Percentiles rank a stretch among this genome's conserved stretches.
These are phyloP conservation scores for Trametes cubensis DNA, from an alignment of 768 basidiomycete species.

Conservation along the genomic window DNA sequence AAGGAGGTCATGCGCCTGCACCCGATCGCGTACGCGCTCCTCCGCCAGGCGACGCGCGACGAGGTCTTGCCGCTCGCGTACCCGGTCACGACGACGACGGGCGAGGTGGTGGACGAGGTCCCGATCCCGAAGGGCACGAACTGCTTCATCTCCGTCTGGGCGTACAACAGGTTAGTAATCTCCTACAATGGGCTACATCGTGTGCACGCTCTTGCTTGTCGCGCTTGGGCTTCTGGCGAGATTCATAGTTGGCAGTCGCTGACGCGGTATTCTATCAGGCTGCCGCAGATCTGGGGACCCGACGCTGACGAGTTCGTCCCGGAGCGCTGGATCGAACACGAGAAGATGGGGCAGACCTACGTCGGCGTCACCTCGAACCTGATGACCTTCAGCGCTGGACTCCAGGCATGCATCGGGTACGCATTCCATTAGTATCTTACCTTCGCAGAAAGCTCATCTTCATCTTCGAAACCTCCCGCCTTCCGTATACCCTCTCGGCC, in stretches of 20 bases:
- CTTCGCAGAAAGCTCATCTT: no score
- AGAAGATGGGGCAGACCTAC: conserved; percentile 24
- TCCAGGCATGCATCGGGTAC: conserved; percentile 29
- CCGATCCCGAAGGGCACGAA: conserved; percentile 33
- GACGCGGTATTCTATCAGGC: conserved; percentile 8
- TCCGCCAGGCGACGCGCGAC: conserved; percentile 26
- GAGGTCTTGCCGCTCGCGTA: conserved; percentile 30
- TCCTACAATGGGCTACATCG: not conserved
- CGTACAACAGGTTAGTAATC: conserved; percentile 37
- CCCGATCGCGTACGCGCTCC: conserved; percentile 22
- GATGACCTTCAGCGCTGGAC: conserved; percentile 21
- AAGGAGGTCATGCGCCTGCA: conserved; percentile 32
- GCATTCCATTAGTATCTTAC: no score
- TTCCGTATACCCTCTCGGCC: not conserved
- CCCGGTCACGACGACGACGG: conserved; percentile 10
- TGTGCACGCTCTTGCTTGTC: no score
- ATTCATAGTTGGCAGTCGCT: no score
- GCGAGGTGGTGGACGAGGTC: conserved; percentile 28
- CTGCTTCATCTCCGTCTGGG: conserved; percentile 31
- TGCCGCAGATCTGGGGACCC: conserved; percentile 35
- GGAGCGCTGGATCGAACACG: conserved; percentile 28
- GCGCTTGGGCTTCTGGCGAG: no score
- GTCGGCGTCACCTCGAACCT: conserved; percentile 23
- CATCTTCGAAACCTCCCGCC: not conserved
- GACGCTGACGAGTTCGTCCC: conserved; percentile 38